Percentiles rank a stretch among this genome's conserved stretches.
phyloP scores from a whole-genome alignment of 441 rosid genomes.

The Cnidoscolus chayamansa region DNA sequence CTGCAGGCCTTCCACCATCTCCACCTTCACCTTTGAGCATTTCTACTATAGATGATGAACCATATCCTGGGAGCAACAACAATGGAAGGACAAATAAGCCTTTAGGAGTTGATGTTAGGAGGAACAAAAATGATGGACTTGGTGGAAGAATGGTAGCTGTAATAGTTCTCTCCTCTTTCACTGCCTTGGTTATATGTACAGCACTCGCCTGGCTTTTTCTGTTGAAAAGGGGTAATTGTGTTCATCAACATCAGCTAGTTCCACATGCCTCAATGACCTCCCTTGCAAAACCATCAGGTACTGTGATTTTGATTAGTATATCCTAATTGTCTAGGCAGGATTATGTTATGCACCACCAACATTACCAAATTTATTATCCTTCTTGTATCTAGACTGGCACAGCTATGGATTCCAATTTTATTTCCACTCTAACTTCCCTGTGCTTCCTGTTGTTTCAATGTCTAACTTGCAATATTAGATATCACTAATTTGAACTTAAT shows the following conservation, averaged over 20 bases:
- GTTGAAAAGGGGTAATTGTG: conserved; percentile 31
- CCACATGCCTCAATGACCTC: conserved; percentile 27
- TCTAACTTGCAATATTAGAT: not conserved
- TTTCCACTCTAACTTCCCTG: too few relatives aligned
- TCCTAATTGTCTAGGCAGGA: too few relatives aligned
- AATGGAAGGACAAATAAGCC: conserved; percentile 46
- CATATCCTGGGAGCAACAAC: conserved; percentile 31
- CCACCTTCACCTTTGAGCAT: conserved; percentile 51
- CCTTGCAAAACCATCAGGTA: conserved; percentile 47
- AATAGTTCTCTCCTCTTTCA: conserved; percentile 47
- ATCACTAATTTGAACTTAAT: not conserved
- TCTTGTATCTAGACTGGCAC: too few relatives aligned
- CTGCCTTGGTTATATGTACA: conserved; percentile 36
- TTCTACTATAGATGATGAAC: conserved; percentile 36
- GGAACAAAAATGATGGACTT: conserved; percentile 34
- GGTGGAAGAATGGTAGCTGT: conserved; percentile 40
- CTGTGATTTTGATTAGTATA: not conserved
- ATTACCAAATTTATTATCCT: too few relatives aligned
- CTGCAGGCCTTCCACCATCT: conserved; percentile 65
- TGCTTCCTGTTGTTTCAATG: not conserved
- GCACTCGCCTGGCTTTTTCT: conserved; percentile 44
- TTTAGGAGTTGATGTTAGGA: conserved; percentile 51
- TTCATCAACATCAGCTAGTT: conserved; percentile 26
- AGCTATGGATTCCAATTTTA: too few relatives aligned
- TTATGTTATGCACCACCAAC: too few relatives aligned